These are phyloP conservation scores for Hordeum marinum DNA, from an alignment of 176 grass and related monocot species.

Conservation along the genomic window DNA sequence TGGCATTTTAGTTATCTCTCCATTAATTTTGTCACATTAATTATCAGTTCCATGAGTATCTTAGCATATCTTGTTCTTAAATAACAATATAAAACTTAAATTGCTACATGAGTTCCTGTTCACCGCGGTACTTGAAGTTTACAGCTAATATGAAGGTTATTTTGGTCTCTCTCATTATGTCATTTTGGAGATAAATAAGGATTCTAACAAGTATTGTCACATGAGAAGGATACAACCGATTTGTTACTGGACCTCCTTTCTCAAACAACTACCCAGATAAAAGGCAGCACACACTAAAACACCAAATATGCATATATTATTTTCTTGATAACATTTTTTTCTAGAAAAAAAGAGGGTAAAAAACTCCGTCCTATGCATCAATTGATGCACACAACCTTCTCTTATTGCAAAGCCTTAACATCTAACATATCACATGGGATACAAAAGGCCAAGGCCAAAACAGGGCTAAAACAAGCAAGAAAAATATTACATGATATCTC, in stretches of 20 bases:
- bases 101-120: not conserved
- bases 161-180: not conserved
- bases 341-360: too few relatives aligned
- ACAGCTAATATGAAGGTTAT: not conserved
- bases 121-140: not conserved
- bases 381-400: too few relatives aligned
- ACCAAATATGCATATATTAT: not conserved
- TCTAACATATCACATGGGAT: too few relatives aligned
- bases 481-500: too few relatives aligned
- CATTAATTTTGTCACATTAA: not conserved
- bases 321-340: not conserved
- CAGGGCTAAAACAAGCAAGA: too few relatives aligned
- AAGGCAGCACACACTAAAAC: not conserved
- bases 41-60: not conserved
- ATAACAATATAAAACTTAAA: not conserved
- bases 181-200: not conserved
- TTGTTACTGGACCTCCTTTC: not conserved
- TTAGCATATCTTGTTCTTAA: not conserved
- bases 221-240: not conserved
- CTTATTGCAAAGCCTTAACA: too few relatives aligned
- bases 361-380: too few relatives aligned
- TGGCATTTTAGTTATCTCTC: not conserved
- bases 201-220: not conserved
- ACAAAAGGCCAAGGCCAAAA: too few relatives aligned
- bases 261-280: not conserved